Evolutionary conservation across 768 basidiomycete species (phyloP), one percentile per base, ranked within the genome.

Genomic region (Russula emetica): DNA sequence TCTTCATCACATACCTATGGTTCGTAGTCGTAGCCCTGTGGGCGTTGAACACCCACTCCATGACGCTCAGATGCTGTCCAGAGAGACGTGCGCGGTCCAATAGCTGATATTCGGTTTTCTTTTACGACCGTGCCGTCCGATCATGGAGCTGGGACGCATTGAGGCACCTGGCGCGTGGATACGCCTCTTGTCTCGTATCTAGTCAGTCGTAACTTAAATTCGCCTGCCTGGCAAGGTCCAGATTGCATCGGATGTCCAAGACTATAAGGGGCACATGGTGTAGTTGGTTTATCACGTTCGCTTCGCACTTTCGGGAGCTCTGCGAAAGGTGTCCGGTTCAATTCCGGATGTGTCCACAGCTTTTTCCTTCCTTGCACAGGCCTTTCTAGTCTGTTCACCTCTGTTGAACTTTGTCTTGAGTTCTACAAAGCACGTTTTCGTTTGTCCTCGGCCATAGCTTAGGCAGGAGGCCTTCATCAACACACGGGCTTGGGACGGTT

Each of bases 231-330:
- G n/a, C n/a, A 22, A 22, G 16, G 34, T 49, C 22, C 38, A 28
- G 18, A 47, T 58, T 26, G n/a, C n/a, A n/a, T 38, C 28, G 24
- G 38, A 11, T 10, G 53, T 5, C 22, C 5, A 36, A 54, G 4
- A 22, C 13, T 5, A 24, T 13, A 34, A 34, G 13, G 28, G 42
- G 58, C 34, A 59, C 36, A 42, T 60, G 59, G 50, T 52, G 50
- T 52, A 36, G 47, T 51, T 59, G 58, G 57, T 49, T 58, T 50
- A 58, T 58, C 58, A 50, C 34, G 58, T 50, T 50, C 58, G 58
- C 58, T 51, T 59, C 58, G 57, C 57, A 58, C 16, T 34, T 42
- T 7, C 6, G 20, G n/a, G 38, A 9, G 24, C 26, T 58, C 26
- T 59, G 58, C 47, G 47, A 59, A 50, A 50, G 47, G 59, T 60